These are phyloP conservation scores for Candida michaelii DNA, from an alignment of 805 yeast species.

Conservation along the genomic window DNA sequence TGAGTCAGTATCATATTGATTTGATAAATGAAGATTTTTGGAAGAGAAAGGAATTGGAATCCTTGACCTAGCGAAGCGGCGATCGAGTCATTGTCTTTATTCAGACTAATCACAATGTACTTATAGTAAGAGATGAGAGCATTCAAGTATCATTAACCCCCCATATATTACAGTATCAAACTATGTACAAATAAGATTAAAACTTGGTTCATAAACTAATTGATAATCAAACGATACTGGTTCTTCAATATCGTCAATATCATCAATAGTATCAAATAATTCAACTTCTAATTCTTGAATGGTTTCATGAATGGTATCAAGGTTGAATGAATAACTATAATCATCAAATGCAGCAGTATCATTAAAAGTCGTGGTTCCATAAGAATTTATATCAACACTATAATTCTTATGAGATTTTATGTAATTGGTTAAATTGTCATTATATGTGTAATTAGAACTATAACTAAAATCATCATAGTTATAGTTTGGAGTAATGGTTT, in stretches of 20 bases:
- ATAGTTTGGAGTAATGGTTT: too few species aligned
- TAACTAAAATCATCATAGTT: neutral
- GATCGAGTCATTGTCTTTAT: too few species aligned
- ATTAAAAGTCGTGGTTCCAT: neutral
- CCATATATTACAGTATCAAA: too few species aligned
- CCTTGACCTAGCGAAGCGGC: too few species aligned
- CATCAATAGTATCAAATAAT: constrained; percentile 1
- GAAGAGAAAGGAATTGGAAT: constrained; percentile 28
- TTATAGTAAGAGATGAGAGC: too few species aligned
- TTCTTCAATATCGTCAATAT: neutral
- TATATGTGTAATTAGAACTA: neutral
- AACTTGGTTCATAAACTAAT: constrained; percentile 2
- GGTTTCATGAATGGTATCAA: constrained; percentile 19
- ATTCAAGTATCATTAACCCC: neutral
- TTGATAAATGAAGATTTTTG: constrained; percentile 66
- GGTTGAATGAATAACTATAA: neutral
- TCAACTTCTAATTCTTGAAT: constrained; percentile 16
- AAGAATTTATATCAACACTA: neutral
- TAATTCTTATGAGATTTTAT: neutral
- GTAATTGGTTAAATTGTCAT: neutral
- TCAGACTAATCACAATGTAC: too few species aligned
- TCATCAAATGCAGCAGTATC: neutral
- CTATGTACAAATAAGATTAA: neutral
- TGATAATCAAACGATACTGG: neutral
- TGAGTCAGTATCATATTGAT: constrained; percentile 54